Base-by-base conservation (phyloP, 2,329 filamentous ascomycete species). In the Colletotrichum navitas region DNA sequence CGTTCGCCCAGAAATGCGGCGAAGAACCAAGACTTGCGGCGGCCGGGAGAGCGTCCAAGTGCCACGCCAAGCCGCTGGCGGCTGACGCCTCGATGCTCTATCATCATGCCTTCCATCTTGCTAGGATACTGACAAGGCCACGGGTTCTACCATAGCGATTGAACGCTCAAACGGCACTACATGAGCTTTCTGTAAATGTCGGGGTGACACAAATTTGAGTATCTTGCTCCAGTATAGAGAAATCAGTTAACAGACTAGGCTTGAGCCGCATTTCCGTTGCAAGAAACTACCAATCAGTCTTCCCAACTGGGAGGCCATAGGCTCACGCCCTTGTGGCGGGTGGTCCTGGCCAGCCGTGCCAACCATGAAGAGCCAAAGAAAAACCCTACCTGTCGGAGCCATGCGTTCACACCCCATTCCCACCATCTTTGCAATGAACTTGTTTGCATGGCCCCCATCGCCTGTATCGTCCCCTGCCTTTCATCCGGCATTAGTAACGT, bases 381-480 rank as follows among this genome's bases (percentile, higher is more conserved):
- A 59, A 49, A 63, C 26, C 56, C 51, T 21, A 36, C 58, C 51
- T 36, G 64, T 63, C 58, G 43, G 45, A 59, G 2, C 36, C 41
- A 70, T 63, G 36, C 58, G 18, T 14, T 18, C 56, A 71, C 56
- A 45, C 68, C 64, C 24, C 29, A 36, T 47, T 61, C 58, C 41
- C 58, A 36, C 41, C 32, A 29, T 59, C 39, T 43, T 43, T 29
- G 52, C 21, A 54, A 21, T 7, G 24, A 16, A 45, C 24, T 36
- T 34, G 21, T 39, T 34, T 32, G 26, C 58, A n/a, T 14, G 21
- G 41, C 14, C 18, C 11, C 11, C 39, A 60, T 47, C 24, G 26
- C n/a, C 45, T 29, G 18, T 45, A n/a, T 52, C 34, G n/a, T 36
- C 29, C 64, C 58, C 8, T 67, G 56, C 56, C n/a, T 39, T 36